Evolutionary conservation across 1,284 basidiomycete species (phyloP), one percentile per base, ranked within the genome.

Genomic region (Ganoderma lingzhi): DNA sequence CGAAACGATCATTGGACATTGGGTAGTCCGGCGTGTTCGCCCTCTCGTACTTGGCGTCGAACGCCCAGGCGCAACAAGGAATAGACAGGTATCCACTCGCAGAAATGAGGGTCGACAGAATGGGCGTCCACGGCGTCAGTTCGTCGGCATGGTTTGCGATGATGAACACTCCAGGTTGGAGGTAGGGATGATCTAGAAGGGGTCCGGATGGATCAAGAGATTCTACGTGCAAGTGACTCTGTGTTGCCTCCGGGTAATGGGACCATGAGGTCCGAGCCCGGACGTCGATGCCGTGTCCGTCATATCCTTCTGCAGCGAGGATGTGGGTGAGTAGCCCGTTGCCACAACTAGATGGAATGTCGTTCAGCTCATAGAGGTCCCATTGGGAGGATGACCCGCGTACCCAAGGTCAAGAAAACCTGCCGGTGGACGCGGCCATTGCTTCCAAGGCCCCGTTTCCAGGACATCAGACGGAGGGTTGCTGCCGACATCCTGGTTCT

Each of bases 141-240:
- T 99, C 97, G 81, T 99, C 97, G 0, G 97, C 94, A 79, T 99
- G 97, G 80, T 99, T 99, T 12, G 95, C 96, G 61, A 99, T 93
- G 64, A 99, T 81, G 81, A 98, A 99, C 0, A 85, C 82, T 0
- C 86, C 89, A 3, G 80, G 79, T 10, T 75, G 74, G 17, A 84
- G 75, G 65, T 76, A 78, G 9, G 74, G 74, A 63, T 75, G 71
- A 15, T 67, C 64, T 19, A 42, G 23, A 14, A 56, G 30, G 9
- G 56, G 14, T 39, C 56, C 15, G 32, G 73, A 63, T 15, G 93
- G 92, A 73, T 95, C 86, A 71, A 95, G 85, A 0, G 91, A 86
- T 71, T 87, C 82, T 23, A 94, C 88, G 45, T 87, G 84, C 0
- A 96, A 84, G 10, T 82, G 82, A 0, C 80, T 77, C 76, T 86